These are phyloP conservation scores for Lodderomyces theae DNA, from an alignment of 1,139 yeast genomes.

Conservation along the genomic window DNA sequence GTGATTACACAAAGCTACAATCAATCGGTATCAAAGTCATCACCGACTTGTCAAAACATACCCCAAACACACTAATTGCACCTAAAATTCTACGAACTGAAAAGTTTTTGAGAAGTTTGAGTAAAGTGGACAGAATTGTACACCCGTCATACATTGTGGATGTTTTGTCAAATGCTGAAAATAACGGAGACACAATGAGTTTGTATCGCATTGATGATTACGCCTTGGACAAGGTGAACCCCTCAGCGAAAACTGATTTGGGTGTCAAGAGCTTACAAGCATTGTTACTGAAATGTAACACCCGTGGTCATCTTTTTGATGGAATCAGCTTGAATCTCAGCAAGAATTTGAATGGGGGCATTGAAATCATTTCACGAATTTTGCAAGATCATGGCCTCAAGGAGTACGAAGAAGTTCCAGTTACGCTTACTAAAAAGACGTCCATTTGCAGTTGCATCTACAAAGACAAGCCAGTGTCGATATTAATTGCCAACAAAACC, in stretches of 20 bases:
- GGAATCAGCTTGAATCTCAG: conserved; percentile 56
- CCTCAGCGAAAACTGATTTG: conserved; percentile 33
- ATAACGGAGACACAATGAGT: conserved; percentile 10
- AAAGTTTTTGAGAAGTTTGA: conserved; percentile 60
- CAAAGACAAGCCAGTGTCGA: conserved; percentile 16
- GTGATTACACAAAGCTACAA: conserved; percentile 26
- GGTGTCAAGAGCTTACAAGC: conserved; percentile 17
- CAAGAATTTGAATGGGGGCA: conserved; percentile 66
- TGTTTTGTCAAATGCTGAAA: conserved; percentile 25
- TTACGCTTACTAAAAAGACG: conserved; percentile 13
- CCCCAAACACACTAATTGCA: conserved; percentile 58
- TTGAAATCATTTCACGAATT: conserved; percentile 57
- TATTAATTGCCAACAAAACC: conserved; percentile 37
- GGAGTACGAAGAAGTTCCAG: conserved; percentile 32
- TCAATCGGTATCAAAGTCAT: conserved; percentile 42
- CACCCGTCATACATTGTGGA: conserved; percentile 49
- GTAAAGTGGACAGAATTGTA: conserved; percentile 37
- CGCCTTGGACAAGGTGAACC: conserved; percentile 32
- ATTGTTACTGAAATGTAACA: conserved; percentile 15
- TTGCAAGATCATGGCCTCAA: conserved; percentile 63
- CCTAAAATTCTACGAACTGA: conserved; percentile 82
- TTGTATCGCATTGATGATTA: conserved; percentile 32
- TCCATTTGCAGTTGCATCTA: not conserved
- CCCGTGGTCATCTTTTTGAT: conserved; percentile 39
- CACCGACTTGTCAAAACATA: conserved; percentile 25